A percentile compares a stretch with the other conserved stretches of the same genome.
These are phyloP conservation scores for Pyrenophora graminea DNA, from an alignment of 2,329 filamentous ascomycete species.

Conservation along the genomic window DNA sequence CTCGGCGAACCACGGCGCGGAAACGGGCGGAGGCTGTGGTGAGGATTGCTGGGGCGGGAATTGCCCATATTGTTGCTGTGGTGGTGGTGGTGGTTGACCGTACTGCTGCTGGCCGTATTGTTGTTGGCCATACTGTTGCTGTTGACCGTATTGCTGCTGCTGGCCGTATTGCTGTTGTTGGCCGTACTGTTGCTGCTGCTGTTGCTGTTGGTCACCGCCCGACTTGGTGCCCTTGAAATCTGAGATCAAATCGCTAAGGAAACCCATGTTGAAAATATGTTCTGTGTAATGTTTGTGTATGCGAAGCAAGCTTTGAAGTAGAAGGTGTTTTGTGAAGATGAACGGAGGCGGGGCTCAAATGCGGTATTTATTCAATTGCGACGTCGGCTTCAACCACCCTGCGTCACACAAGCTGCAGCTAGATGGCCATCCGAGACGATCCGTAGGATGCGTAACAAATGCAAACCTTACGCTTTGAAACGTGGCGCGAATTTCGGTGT, in stretches of 20 bases:
- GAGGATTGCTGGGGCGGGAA: slow-evolving; percentile 14
- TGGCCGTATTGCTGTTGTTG: slow-evolving; percentile 4
- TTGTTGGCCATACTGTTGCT: slow-evolving; percentile 5
- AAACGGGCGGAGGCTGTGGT: slow-evolving; percentile 32
- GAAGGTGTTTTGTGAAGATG: background rate
- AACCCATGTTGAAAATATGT: slow-evolving; percentile 21
- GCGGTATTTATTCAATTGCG: slow-evolving; percentile 18
- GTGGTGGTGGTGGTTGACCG: slow-evolving; percentile 6
- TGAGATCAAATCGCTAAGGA: slow-evolving; percentile 24
- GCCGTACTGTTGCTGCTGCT: slow-evolving; percentile 1
- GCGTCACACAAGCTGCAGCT: slow-evolving; percentile 7
- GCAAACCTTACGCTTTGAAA: slow-evolving; percentile 8
- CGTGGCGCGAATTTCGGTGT: slow-evolving; percentile 10
- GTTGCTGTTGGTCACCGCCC: background rate
- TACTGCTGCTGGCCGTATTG: slow-evolving; percentile 10
- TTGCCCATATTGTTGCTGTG: background rate
- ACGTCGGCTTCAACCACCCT: background rate
- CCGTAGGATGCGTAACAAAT: slow-evolving; percentile 8
- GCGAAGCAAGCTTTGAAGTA: background rate
- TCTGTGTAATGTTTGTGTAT: background rate
- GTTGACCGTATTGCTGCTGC: background rate
- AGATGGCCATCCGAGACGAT: slow-evolving; percentile 2
- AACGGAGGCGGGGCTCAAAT: background rate
- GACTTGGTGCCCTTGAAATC: slow-evolving; percentile 19
- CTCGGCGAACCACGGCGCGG: slow-evolving; percentile 30